phyloP scores from a whole-genome alignment of 805 yeast species.

The Sugiyamaella smithiae region DNA sequence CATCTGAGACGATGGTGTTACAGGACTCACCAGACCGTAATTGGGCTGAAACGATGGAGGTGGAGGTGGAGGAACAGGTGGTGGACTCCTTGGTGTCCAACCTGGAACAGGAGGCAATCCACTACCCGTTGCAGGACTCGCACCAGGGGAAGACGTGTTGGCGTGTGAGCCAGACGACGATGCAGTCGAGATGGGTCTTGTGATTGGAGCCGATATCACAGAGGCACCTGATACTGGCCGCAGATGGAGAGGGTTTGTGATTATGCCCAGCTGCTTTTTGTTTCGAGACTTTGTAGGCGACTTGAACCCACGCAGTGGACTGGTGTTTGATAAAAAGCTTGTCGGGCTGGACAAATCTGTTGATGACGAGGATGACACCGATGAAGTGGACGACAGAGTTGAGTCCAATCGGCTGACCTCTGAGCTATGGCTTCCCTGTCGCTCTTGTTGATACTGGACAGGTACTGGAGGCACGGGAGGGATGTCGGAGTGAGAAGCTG shows the following conservation, averaged over 20 bases:
- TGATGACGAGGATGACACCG: constrained; percentile 3
- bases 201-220: not conserved
- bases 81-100: constrained; percentile 7
- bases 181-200: constrained; percentile 12
- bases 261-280: constrained; percentile 24
- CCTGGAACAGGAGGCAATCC: constrained; percentile 2
- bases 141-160: not conserved
- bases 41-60: constrained; percentile 3
- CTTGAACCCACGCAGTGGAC: constrained; percentile 3
- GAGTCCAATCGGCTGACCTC: not conserved
- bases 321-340: not conserved
- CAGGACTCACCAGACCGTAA: constrained; percentile 5
- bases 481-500: not conserved
- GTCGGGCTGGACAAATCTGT: not conserved
- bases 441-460: not conserved
- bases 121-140: not conserved
- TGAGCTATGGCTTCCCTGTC: not conserved
- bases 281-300: constrained; percentile 10
- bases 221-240: not conserved
- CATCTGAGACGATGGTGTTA: constrained; percentile 3
- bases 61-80: constrained; percentile 9
- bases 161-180: constrained; percentile 4
- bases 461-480: constrained; percentile 5
- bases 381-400: not conserved
- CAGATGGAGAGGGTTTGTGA: constrained; percentile 6